Evolutionary conservation across 345 rosid species (phyloP).

Genomic region (Pistacia integerrima): DNA sequence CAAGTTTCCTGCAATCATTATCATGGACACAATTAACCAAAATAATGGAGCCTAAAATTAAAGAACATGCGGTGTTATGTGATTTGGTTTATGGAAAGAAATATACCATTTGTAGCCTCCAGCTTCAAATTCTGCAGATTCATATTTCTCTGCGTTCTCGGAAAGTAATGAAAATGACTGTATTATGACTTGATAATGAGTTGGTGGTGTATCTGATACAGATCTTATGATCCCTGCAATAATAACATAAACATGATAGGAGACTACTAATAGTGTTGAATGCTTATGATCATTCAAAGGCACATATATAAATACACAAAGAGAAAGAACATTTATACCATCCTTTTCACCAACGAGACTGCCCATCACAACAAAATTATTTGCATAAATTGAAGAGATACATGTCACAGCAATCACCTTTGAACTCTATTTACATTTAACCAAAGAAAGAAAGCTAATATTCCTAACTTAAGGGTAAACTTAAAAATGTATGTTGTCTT

Average conservation of each 20-base stretch:
- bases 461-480: conserved; percentile 13
- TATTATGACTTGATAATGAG: conserved; percentile 54
- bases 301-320: too few species aligned
- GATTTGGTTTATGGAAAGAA: background rate
- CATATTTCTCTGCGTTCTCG: conserved; percentile 51
- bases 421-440: background rate
- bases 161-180: conserved; percentile 49
- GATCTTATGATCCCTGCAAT: conserved; percentile 43
- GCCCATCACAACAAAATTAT: conserved; percentile 24
- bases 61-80: too few species aligned
- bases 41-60: too few species aligned
- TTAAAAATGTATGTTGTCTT: background rate
- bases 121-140: conserved; percentile 64
- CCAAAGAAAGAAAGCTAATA: background rate
- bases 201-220: conserved; percentile 48
- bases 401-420: background rate
- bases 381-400: background rate
- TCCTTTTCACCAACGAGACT: background rate
- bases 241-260: background rate
- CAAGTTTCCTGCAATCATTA: conserved; percentile 49
- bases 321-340: conserved; percentile 6
- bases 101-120: conserved; percentile 75
- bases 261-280: background rate
- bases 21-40: too few species aligned
- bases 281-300: too few species aligned